Percentiles rank a stretch among this genome's conserved stretches.
These are phyloP conservation scores for Herpotrichia juniperi DNA, from an alignment of 2,329 filamentous ascomycete species.

Conservation along the genomic window DNA sequence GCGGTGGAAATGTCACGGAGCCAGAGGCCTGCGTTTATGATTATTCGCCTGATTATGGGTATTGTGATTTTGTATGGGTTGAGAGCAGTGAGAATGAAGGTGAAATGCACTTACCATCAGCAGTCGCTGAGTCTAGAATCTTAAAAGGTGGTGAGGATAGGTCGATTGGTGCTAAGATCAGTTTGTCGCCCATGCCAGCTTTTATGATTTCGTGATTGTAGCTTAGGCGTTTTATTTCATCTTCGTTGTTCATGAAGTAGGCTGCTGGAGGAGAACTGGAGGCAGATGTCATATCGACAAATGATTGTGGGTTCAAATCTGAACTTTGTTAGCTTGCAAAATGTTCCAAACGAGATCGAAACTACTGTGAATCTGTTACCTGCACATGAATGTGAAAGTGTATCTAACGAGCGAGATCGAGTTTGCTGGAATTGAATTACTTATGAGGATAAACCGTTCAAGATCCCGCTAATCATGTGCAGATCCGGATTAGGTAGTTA, in stretches of 20 bases:
- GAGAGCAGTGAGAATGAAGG: background rate
- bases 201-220: constrained; percentile 13
- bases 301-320: no score
- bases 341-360: no score
- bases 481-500: no score
- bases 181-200: constrained; percentile 2
- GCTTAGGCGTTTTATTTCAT: constrained; percentile 4
- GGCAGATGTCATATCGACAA: no score
- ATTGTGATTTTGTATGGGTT: background rate
- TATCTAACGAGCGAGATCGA: no score
- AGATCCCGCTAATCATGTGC: no score
- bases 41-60: background rate
- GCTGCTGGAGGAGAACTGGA: no score
- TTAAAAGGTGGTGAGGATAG: constrained; percentile 1
- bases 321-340: no score
- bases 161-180: constrained; percentile 14
- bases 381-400: no score
- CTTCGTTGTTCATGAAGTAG: constrained; percentile 4
- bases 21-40: constrained; percentile 5
- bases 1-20: constrained; percentile 6
- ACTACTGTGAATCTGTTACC: no score
- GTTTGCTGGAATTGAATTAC: no score
- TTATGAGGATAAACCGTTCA: no score
- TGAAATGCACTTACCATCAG: constrained; percentile 8
- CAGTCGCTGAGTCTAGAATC: constrained; percentile 18